Conservation (phyloP, 768 basidiomycete genomes). For the Trametes cubensis region DNA sequence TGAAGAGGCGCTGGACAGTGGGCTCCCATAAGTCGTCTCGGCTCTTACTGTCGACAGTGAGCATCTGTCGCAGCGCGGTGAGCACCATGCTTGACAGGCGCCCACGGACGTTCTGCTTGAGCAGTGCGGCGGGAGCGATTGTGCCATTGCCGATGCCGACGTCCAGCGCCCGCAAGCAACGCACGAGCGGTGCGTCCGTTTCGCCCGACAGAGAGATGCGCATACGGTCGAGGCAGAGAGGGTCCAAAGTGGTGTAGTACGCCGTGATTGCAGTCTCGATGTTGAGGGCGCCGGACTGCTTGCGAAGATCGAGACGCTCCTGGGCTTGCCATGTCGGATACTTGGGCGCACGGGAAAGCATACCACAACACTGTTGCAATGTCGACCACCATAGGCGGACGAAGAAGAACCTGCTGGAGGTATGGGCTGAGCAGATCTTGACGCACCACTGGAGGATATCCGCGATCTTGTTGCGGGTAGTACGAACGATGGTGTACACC, state of each 20-base stretch:
- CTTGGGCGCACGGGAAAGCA: background rate
- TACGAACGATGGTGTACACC: constrained; percentile 2
- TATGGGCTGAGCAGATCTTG: background rate
- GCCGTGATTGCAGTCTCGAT: constrained; percentile 6
- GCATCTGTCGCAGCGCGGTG: background rate
- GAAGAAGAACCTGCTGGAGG: background rate
- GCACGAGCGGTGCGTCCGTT: background rate
- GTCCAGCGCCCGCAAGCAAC: background rate
- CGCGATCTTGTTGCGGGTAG: background rate
- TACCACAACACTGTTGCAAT: background rate
- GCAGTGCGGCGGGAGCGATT: background rate
- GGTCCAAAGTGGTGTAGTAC: background rate
- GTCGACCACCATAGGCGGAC: background rate
- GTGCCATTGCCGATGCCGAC: background rate
- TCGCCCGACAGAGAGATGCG: background rate
- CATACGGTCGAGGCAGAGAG: constrained; percentile 1
- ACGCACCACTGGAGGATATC: background rate
- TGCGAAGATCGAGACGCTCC: background rate
- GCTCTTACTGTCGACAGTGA: background rate
- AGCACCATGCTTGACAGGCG: background rate
- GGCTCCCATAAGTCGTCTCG: background rate
- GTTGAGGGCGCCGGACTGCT: background rate
- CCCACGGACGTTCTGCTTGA: background rate
- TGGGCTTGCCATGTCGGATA: constrained; percentile 2
- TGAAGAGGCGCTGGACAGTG: background rate